Base-by-base conservation (phyloP, 2,329 filamentous ascomycete genomes). In the Arthrobotrys conoides region DNA sequence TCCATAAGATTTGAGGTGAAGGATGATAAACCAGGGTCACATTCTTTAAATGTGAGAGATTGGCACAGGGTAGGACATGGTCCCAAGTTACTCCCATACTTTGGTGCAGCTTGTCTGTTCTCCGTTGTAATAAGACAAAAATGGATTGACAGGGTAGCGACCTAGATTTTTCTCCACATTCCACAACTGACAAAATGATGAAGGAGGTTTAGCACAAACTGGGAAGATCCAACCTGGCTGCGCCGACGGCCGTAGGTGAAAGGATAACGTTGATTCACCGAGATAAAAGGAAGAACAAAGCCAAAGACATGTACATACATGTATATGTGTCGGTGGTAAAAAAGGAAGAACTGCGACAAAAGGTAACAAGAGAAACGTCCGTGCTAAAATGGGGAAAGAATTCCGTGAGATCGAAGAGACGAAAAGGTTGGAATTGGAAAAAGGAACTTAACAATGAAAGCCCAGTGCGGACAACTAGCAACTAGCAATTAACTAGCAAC, bases 21-120 rank as follows among this genome's bases (percentile, higher is more conserved):
- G 63, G 20, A 51, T 57, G 46, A 67, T 68, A 69, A 57, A 69
- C 71, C 53, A 75, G 64, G 70, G 64, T 63, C 22, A 67, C 67
- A 77, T 77, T 77, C 73, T 71, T 77, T 36, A 48, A 65, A 24
- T 55, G 57, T 48, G 67, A 71, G 73, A 77, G 61, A 77, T 77
- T 77, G 61, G 46, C 73, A 64, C 67, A 77, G 67, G 73, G 73
- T 44, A 61, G 65, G 66, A 66, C 67, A 77, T 71, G 68, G 67
- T 57, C 57, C 61, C 63, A 72, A 61, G 59, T 22, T 59, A 41
- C 53, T 59, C 30, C 53, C 10, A 22, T 66, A 59, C 61, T 65
- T 72, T 66, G 6, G 41, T 59, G 38, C 55, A 73, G 59, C 55
- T 51, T 66, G 68, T 71, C 59, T 41, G 66, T 59, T 44, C 44